Conservation (phyloP, 1,284 basidiomycete genomes). For the Cryptococcus sp. region DNA sequence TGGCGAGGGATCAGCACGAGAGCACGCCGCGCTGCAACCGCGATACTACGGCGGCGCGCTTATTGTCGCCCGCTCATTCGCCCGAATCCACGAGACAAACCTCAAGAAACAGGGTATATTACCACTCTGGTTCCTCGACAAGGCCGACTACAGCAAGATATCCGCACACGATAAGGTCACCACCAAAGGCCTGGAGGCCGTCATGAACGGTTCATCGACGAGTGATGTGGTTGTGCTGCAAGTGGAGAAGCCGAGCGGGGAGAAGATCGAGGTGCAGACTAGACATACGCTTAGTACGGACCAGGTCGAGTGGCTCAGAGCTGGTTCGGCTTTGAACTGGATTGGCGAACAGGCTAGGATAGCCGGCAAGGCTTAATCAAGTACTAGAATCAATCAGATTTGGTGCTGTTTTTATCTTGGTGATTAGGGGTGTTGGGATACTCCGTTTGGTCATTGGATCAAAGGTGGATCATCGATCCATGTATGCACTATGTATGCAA, state of each 20-base stretch:
- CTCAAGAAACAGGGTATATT: constrained; percentile 96
- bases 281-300: constrained; percentile 86
- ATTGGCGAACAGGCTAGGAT: constrained; percentile 48
- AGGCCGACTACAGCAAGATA: constrained; percentile 78
- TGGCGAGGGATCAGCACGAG: constrained; percentile 82
- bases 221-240: constrained; percentile 56
- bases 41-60: constrained; percentile 87
- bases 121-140: constrained; percentile 87
- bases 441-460: no score
- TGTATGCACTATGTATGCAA: no score
- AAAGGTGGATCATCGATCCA: no score
- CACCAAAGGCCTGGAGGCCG: constrained; percentile 61
- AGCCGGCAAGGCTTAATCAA: constrained; percentile 13
- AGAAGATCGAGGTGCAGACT: constrained; percentile 67
- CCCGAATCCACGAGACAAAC: constrained; percentile 98
- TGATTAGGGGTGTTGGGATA: no score
- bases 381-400: not conserved
- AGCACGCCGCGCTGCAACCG: constrained; percentile 96
- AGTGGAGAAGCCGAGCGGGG: constrained; percentile 68
- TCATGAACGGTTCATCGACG: constrained; percentile 62
- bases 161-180: constrained; percentile 72
- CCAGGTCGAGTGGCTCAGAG: constrained; percentile 81
- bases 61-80: constrained; percentile 89
- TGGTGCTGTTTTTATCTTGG: no score
- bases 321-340: constrained; percentile 81